A percentile compares a stretch with the other conserved stretches of the same genome.
Evolutionary conservation across 2,329 filamentous ascomycete species (phyloP).

Genomic region (Lecanoromycetidae sp.): DNA sequence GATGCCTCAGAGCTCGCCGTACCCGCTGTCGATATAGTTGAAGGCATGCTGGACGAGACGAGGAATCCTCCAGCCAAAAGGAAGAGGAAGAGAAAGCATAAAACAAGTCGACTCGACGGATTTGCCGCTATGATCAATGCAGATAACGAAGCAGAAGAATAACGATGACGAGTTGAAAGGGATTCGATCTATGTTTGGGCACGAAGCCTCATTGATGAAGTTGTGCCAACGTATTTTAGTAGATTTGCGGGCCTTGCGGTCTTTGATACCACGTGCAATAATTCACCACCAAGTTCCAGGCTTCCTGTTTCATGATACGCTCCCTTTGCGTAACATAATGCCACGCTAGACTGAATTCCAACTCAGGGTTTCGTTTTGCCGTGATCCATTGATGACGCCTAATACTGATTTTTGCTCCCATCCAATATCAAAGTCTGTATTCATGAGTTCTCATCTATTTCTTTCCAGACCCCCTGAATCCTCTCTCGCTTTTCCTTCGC

Average conservation of each 20-base stretch:
- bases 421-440: background rate
- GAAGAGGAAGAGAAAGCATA: constrained; percentile 18
- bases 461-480: constrained; percentile 66
- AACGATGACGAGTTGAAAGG: constrained; percentile 1
- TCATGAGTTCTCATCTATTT: constrained; percentile 61
- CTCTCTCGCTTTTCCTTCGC: constrained; percentile 58
- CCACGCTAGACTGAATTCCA: constrained; percentile 3
- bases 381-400: no score
- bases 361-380: background rate
- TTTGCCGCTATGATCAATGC: background rate
- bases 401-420: no score
- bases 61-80: constrained; percentile 1
- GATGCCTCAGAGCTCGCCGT: background rate
- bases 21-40: background rate
- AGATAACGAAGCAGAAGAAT: constrained; percentile 3
- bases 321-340: background rate
- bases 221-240: background rate
- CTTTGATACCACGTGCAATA: no score
- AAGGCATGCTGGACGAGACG: background rate
- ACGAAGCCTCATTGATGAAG: background rate
- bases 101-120: constrained; percentile 4
- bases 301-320: no score
- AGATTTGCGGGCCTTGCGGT: no score
- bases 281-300: no score
- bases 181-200: background rate